Evolutionary conservation across 768 basidiomycete species (phyloP).

Genomic region (Hortiboletus campestris): DNA sequence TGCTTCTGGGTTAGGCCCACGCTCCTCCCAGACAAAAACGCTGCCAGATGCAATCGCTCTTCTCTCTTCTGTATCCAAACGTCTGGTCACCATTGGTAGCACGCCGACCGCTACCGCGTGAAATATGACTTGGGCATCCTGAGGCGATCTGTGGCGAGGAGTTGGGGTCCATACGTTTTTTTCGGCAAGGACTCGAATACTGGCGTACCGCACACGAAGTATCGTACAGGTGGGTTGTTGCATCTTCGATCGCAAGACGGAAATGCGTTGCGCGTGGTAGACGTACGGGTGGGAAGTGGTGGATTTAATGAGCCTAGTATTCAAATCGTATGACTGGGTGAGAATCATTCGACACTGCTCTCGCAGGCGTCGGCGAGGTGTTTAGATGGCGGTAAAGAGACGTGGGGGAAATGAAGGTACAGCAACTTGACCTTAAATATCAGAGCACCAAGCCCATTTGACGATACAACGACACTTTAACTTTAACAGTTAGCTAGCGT

Average conservation of each 20-base stretch:
- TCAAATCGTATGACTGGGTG: slow-evolving; percentile 20
- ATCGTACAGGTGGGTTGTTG: slow-evolving; percentile 67
- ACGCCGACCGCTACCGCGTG: slow-evolving; percentile 60
- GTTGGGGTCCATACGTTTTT: neutral
- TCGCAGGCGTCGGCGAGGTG: slow-evolving; percentile 14
- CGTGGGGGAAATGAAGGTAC: slow-evolving; percentile 9
- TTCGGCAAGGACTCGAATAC: neutral
- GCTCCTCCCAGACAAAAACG: slow-evolving; percentile 84
- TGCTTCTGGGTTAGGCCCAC: slow-evolving; percentile 63
- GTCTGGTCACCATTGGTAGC: slow-evolving; percentile 66
- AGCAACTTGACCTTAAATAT: slow-evolving; percentile 32
- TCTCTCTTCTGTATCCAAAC: slow-evolving; percentile 75
- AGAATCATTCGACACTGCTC: slow-evolving; percentile 26
- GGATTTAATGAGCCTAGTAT: slow-evolving; percentile 29
- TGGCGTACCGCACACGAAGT: slow-evolving; percentile 48
- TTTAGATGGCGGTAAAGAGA: slow-evolving; percentile 8
- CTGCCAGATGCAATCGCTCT: slow-evolving; percentile 67
- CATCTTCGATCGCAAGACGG: slow-evolving; percentile 36
- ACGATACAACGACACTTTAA: slow-evolving; percentile 24
- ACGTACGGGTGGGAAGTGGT: slow-evolving; percentile 21
- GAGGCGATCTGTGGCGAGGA: slow-evolving; percentile 41
- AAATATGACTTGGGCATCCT: slow-evolving; percentile 73
- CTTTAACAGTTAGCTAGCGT: slow-evolving; percentile 27
- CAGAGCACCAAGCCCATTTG: slow-evolving; percentile 13
- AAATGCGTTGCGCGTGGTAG: slow-evolving; percentile 16